These are phyloP conservation scores for Yamadazyma songkhlaensis DNA, from an alignment of 1,139 yeast genomes.

Conservation along the genomic window DNA sequence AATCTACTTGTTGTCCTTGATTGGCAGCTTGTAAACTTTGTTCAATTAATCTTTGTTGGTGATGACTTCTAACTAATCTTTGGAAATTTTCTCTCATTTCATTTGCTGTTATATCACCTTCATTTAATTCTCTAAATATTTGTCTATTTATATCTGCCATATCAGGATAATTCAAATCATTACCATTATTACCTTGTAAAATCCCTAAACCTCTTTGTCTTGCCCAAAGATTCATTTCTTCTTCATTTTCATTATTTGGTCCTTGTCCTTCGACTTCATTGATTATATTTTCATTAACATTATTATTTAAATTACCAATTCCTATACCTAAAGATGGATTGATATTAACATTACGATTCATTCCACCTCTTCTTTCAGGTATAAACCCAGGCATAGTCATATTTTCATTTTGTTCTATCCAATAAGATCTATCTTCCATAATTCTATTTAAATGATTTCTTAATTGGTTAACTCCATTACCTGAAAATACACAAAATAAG, in stretches of 20 bases:
- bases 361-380: conserved; percentile 25
- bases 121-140: conserved; percentile 32
- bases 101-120: conserved; percentile 33
- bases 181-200: conserved; percentile 12
- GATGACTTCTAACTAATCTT: conserved; percentile 29
- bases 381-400: conserved; percentile 32
- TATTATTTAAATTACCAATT: conserved; percentile 2
- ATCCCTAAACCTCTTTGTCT: conserved; percentile 36
- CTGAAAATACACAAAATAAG: conserved; percentile 90
- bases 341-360: conserved; percentile 8
- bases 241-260: conserved; percentile 18
- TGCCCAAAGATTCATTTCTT: conserved; percentile 28
- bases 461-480: conserved; percentile 76
- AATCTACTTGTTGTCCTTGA: conserved; percentile 9
- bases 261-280: neutral
- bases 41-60: conserved; percentile 21
- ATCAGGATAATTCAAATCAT: conserved; percentile 20
- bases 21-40: conserved; percentile 12
- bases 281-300: neutral
- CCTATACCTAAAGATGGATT: conserved; percentile 3
- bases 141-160: conserved; percentile 33
- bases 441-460: conserved; percentile 56
- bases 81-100: conserved; percentile 42
- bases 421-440: conserved; percentile 43
- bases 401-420: conserved; percentile 37